A percentile compares a stretch with the other conserved stretches of the same genome.
phyloP scores from a whole-genome alignment of 345 rosid genomes.

The Eucalyptus camaldulensis region DNA sequence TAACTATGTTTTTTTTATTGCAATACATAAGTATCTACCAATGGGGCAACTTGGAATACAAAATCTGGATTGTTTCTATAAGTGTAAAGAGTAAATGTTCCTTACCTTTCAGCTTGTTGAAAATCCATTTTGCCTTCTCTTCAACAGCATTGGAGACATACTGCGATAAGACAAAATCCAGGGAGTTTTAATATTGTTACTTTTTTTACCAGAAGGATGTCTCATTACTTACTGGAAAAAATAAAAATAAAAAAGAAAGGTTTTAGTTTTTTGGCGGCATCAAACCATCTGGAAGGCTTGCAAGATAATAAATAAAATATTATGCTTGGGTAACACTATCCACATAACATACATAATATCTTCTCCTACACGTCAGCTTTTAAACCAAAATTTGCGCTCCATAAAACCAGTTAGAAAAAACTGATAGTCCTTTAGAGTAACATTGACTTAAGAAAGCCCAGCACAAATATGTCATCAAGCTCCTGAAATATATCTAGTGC shows the following conservation, averaged over 20 bases:
- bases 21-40: background rate
- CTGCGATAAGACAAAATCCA: conserved; percentile 22
- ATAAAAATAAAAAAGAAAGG: background rate
- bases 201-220: background rate
- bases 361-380: background rate
- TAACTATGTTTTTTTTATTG: background rate
- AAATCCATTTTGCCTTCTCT: conserved; percentile 96
- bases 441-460: background rate
- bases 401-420: background rate
- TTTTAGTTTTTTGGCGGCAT: background rate
- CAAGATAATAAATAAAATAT: background rate
- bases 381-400: background rate
- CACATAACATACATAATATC: background rate
- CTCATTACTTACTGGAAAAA: background rate
- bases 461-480: background rate
- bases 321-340: background rate
- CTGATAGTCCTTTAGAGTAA: background rate
- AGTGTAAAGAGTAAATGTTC: background rate
- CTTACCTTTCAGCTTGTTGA: conserved; percentile 91
- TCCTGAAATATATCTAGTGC: background rate
- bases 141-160: conserved; percentile 79
- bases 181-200: background rate
- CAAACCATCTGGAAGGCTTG: background rate
- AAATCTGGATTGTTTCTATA: background rate
- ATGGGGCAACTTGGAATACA: background rate